Percentiles rank a stretch among this genome's conserved stretches.
phyloP scores from a whole-genome alignment of 1,284 basidiomycete genomes.

The Heimioporus retisporus region DNA sequence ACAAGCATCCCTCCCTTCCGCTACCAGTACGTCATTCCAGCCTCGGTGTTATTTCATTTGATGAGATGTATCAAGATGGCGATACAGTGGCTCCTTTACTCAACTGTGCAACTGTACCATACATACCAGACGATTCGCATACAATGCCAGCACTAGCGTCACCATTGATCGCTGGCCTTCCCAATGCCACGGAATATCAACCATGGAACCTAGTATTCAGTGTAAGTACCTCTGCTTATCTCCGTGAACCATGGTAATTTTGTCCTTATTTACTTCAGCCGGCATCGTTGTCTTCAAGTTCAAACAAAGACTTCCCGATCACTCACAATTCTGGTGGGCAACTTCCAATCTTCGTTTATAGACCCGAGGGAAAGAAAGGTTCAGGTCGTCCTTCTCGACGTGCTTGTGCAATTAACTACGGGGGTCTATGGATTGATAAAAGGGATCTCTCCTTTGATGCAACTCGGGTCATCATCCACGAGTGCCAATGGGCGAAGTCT shows the following conservation, averaged over 20 bases:
- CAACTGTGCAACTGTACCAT: not conserved
- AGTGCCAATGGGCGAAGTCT: constrained; percentile 19
- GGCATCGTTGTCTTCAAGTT: no score
- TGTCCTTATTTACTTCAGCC: constrained; percentile 4
- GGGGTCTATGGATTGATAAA: constrained; percentile 17
- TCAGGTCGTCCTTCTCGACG: not conserved
- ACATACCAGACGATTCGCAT: not conserved
- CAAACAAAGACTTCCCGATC: not conserved
- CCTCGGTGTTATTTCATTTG: not conserved
- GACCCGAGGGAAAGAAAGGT: not conserved
- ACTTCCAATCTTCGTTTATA: not conserved
- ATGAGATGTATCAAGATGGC: not conserved
- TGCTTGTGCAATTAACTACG: constrained; percentile 9
- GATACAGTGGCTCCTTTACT: not conserved
- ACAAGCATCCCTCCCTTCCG: not conserved
- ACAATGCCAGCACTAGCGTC: not conserved
- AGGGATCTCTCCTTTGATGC: constrained; percentile 4
- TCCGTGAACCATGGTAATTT: no score
- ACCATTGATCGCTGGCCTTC: not conserved
- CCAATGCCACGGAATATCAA: not conserved
- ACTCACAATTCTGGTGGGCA: not conserved
- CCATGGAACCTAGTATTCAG: not conserved
- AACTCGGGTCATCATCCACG: constrained; percentile 10
- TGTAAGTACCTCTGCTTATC: not conserved
- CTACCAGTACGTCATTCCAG: constrained; percentile 6